These are phyloP conservation scores for Kokia cookei DNA, from an alignment of 441 rosid species.

Conservation along the genomic window DNA sequence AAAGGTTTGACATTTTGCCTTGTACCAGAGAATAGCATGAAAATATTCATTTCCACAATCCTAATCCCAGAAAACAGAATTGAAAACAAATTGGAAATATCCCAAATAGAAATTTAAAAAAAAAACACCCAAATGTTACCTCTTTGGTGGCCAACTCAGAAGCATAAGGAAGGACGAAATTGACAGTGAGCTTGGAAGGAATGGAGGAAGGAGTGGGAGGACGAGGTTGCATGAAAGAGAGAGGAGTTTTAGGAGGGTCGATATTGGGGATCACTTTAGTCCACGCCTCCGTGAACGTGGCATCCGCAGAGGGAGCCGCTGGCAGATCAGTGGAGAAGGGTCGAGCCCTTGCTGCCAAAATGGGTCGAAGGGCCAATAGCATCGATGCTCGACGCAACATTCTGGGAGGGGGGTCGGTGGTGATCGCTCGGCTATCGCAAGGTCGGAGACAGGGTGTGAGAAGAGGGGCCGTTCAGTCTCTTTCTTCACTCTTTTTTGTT, in stretches of 20 bases:
- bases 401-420: background rate
- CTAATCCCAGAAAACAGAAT: background rate
- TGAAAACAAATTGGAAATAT: background rate
- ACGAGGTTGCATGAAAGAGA: slow-evolving; percentile 42
- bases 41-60: background rate
- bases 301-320: slow-evolving; percentile 24
- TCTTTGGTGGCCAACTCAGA: slow-evolving; percentile 44
- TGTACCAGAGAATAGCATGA: background rate
- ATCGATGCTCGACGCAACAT: slow-evolving; percentile 31
- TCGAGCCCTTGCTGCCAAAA: slow-evolving; percentile 3
- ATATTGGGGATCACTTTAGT: slow-evolving; percentile 38
- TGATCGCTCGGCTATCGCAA: slow-evolving; percentile 41
- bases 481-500: background rate
- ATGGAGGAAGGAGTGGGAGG: slow-evolving; percentile 41
- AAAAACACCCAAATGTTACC: slow-evolving; percentile 18
- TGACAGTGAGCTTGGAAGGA: slow-evolving; percentile 61
- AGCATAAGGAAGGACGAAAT: slow-evolving; percentile 57
- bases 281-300: slow-evolving; percentile 40
- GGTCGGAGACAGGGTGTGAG: slow-evolving; percentile 25
- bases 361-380: slow-evolving; percentile 9
- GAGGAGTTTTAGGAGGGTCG: slow-evolving; percentile 54
- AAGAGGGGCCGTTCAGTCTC: background rate
- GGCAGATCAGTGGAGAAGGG: slow-evolving; percentile 39
- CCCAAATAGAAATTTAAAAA: background rate
- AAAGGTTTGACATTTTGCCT: background rate